Base-by-base conservation (phyloP, 768 basidiomycete species). In the Obba rivulosa region DNA sequence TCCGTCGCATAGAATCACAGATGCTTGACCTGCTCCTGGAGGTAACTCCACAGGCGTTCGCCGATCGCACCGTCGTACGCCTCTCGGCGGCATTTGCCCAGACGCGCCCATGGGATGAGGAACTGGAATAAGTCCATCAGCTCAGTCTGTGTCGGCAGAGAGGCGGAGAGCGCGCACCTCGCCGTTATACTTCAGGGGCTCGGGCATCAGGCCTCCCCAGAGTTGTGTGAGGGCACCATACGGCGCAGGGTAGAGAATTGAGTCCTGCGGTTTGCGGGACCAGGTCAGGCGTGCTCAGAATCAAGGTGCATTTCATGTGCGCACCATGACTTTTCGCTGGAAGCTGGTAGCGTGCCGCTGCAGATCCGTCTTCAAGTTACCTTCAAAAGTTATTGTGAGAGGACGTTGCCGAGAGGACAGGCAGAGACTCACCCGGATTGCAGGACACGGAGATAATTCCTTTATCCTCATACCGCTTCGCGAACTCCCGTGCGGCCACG, bases 401-500 rank as follows among this genome's bases (percentile, higher is more conserved):
- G 14, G 11, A 24, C 10, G n/a, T 11, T 17, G 11, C 38, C 4
- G 11, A 11, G 14, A 8, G 24, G 14, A 46, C 1, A 8, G 16
- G 7, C 38, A 20, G 45, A 11, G 16, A 41, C 37, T 37, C 36
- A 56, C 77, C 77, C 4, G 78, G 75, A 49, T 77, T 67, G 24
- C 73, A 54, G 10, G 73, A 60, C 22, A 62, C 62, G 5, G 68
- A 70, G 0, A 78, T 58, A 0, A 78, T 63, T 1, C 71, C 71
- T 47, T 72, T 48, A 28, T 72, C 66, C 4, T 57, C 67, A 52
- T 75, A 74, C 49, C 71, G 63, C 38, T 71, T 58, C 16, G 72
- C 73, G n/a, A 75, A 56, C 55, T 76, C 76, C 7, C 59, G 50
- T 4, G 72, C 62, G 14, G 69, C 54, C 7, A 76, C 63, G 1